A percentile compares a stretch with the other conserved stretches of the same genome.
Conservation (phyloP, 768 basidiomycete genomes). For the Hericium rajendrae region DNA sequence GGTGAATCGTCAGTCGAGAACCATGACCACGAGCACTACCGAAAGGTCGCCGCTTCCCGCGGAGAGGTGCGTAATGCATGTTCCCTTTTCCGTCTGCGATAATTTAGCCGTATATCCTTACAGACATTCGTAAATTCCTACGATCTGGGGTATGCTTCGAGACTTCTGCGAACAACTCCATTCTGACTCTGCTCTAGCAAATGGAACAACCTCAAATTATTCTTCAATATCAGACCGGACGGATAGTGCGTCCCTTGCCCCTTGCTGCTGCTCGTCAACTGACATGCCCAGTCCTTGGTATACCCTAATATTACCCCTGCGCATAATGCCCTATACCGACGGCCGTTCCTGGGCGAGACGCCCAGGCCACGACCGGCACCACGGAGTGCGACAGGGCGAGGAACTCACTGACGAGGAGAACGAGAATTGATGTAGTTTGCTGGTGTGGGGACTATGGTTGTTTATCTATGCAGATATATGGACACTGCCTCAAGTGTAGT, state of each 20-base stretch:
- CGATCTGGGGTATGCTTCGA: conserved; percentile 62
- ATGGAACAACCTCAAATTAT: conserved; percentile 63
- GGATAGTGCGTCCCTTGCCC: conserved; percentile 59
- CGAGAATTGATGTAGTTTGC: conserved; percentile 15
- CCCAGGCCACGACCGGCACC: conserved; percentile 51
- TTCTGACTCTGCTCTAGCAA: conserved; percentile 25
- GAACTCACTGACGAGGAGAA: conserved; percentile 80
- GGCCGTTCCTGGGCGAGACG: conserved; percentile 74
- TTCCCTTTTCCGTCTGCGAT: not conserved
- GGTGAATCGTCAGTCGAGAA: conserved; percentile 89
- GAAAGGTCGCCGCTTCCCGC: conserved; percentile 52
- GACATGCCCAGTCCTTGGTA: conserved; percentile 47
- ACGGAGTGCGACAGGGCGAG: conserved; percentile 62
- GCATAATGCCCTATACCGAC: conserved; percentile 74
- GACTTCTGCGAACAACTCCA: not conserved
- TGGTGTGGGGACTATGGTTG: no score
- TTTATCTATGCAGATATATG: no score
- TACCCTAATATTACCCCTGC: conserved; percentile 77
- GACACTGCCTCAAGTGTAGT: not conserved
- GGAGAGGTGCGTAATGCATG: conserved; percentile 44
- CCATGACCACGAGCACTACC: conserved; percentile 79
- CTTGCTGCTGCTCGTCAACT: not conserved
- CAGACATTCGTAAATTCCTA: conserved; percentile 86
- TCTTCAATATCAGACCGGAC: conserved; percentile 76
- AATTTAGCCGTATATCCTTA: not conserved